Evolutionary conservation across 2,329 filamentous ascomycete species (phyloP), one percentile per base, ranked within the genome.

Genomic region (Calonectria montana): DNA sequence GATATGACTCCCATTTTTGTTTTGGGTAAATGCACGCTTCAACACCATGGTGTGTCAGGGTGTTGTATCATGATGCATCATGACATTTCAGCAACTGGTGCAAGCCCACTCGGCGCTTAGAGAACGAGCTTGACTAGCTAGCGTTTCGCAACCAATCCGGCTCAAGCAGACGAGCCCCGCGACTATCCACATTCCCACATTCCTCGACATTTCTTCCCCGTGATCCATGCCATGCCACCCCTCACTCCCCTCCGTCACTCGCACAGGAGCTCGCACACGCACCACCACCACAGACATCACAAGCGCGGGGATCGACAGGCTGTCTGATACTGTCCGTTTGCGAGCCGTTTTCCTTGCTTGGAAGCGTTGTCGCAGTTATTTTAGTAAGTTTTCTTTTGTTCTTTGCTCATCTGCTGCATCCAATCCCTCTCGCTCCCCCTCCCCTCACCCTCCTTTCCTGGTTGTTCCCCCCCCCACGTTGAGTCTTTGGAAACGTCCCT

Each of bases 121-220:
- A 45, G 39, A 45, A 29, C 57, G 18, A 37, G n/a, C 35, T 37
- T 59, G 53, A 16, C 53, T 37, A 23, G 37, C 53, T 39, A 59
- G 53, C 53, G 53, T 59, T 62, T 62, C 57, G 57, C 57, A 41
- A 21, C 57, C 57, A 62, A 62, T 62, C 57, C 57, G 57, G 57
- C 37, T 62, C 53, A 59, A 59, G 53, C 31, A 59, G 31, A 15
- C 53, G 53, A 39, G 53, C 53, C 53, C 53, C 53, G 57, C 39
- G 57, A 45, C 37, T 45, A 43, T 62, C 37, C 57, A 62, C 57
- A 62, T 45, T 45, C 57, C 37, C 57, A 62, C 57, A 62, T 62
- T 45, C 7, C 39, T 62, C 25, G 39, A 62, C 57, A 62, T 62
- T 62, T 62, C 57, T 45, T 62, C 57, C 57, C 57, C 57, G 57